Evolutionary conservation across 139 green algal species (phyloP).

Genomic region (Coelastrella sp.): DNA sequence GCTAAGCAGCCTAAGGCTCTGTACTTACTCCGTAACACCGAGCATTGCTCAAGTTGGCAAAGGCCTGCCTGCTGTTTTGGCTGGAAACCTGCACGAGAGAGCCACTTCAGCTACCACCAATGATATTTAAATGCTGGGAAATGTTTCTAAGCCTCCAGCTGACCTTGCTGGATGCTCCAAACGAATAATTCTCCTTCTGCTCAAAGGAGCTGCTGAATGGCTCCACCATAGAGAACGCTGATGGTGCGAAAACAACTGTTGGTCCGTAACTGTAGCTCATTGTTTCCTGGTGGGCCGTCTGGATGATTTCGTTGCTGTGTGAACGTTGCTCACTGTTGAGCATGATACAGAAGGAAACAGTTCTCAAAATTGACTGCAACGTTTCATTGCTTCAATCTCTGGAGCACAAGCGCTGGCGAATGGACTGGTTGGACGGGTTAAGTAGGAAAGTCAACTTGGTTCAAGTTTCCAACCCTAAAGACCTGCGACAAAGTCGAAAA

Average conservation of each 20-base stretch:
- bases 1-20: background rate
- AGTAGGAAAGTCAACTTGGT: background rate
- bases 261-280: constrained; percentile 49
- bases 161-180: constrained; percentile 24
- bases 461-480: background rate
- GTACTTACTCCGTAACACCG: constrained; percentile 35
- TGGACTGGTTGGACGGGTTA: background rate
- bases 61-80: constrained; percentile 7
- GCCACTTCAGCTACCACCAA: background rate
- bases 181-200: constrained; percentile 24
- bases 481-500: background rate
- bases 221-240: constrained; percentile 4
- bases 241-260: constrained; percentile 23
- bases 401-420: background rate
- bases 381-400: background rate
- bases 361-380: background rate
- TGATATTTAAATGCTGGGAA: no score
- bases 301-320: background rate
- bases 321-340: background rate
- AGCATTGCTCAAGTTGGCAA: constrained; percentile 40
- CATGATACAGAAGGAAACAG: background rate
- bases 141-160: background rate
- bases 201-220: constrained; percentile 25
- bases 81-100: background rate
- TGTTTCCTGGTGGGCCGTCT: background rate